phyloP scores from a whole-genome alignment of 768 basidiomycete genomes.

The Hydnum rufescens region DNA sequence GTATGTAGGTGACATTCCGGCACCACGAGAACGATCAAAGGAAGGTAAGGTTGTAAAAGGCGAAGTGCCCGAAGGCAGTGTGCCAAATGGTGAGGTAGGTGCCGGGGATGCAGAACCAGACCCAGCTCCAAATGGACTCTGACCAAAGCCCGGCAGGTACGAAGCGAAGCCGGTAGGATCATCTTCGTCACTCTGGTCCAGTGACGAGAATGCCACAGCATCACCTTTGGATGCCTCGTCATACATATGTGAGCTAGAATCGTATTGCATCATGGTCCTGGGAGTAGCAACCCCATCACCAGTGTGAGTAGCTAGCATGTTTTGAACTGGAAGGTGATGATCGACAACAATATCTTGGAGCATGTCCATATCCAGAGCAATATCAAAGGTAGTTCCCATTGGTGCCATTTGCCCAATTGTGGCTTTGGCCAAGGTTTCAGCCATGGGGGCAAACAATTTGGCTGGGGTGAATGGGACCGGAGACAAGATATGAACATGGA shows the following conservation, averaged over 20 bases:
- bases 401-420: constrained; percentile 99
- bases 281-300: constrained; percentile 75
- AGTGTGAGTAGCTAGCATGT: constrained; percentile 41
- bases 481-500: no score
- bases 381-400: constrained; percentile 95
- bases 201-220: constrained; percentile 83
- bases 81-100: constrained; percentile 50
- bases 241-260: constrained; percentile 75
- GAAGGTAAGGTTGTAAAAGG: constrained; percentile 71
- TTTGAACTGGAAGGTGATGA: constrained; percentile 74
- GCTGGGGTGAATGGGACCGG: no score
- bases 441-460: no score
- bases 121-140: constrained; percentile 56
- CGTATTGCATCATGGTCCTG: constrained; percentile 83
- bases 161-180: constrained; percentile 50
- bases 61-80: constrained; percentile 35
- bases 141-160: constrained; percentile 50
- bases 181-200: constrained; percentile 62
- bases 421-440: no score
- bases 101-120: constrained; percentile 72
- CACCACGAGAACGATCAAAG: constrained; percentile 42
- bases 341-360: constrained; percentile 96
- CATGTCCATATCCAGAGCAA: constrained; percentile 93
- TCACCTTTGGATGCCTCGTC: constrained; percentile 59
- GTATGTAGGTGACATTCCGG: constrained; percentile 16